Evolutionary conservation across 768 basidiomycete genomes (phyloP).

Genomic region (Trametes punicea): DNA sequence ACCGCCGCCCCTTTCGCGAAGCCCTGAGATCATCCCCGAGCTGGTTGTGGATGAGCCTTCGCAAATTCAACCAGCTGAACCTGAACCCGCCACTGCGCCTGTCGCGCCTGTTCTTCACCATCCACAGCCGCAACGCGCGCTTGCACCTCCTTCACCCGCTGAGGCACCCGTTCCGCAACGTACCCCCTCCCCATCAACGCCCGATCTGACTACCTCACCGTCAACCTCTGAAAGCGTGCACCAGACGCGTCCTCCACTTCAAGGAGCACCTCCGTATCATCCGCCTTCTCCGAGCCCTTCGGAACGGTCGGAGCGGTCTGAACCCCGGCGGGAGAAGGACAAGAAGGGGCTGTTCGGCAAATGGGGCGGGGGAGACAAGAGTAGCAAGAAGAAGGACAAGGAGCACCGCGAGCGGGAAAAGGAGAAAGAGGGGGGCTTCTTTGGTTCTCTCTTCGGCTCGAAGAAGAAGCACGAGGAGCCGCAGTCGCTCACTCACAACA

Average conservation of each 20-base stretch:
- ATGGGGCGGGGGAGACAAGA: slow-evolving; percentile 68
- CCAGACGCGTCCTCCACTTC: slow-evolving; percentile 28
- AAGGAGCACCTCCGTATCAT: slow-evolving; percentile 28
- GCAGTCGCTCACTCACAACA: slow-evolving; percentile 26
- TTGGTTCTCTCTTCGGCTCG: slow-evolving; percentile 86
- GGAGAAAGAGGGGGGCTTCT: slow-evolving; percentile 81
- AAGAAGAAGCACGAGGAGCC: slow-evolving; percentile 85
- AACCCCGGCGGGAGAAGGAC: slow-evolving; percentile 47
- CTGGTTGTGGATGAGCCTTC: background rate
- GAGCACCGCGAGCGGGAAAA: slow-evolving; percentile 51
- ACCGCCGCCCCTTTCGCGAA: slow-evolving; percentile 8
- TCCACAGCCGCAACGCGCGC: slow-evolving; percentile 59
- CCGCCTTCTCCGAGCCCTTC: slow-evolving; percentile 30
- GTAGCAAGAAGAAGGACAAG: slow-evolving; percentile 53
- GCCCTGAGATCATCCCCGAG: slow-evolving; percentile 19
- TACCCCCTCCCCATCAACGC: slow-evolving; percentile 52
- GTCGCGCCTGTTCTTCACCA: slow-evolving; percentile 45
- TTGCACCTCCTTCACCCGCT: slow-evolving; percentile 41
- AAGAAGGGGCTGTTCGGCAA: slow-evolving; percentile 69
- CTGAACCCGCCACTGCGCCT: slow-evolving; percentile 8
- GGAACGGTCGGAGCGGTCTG: slow-evolving; percentile 9
- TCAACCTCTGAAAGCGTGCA: slow-evolving; percentile 9
- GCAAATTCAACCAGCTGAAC: slow-evolving; percentile 2
- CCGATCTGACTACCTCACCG: slow-evolving; percentile 14
- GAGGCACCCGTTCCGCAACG: slow-evolving; percentile 38